These are phyloP conservation scores for Brachypodium distachyon DNA, from an alignment of 202 grass and related monocot genomes.

Conservation along the genomic window DNA sequence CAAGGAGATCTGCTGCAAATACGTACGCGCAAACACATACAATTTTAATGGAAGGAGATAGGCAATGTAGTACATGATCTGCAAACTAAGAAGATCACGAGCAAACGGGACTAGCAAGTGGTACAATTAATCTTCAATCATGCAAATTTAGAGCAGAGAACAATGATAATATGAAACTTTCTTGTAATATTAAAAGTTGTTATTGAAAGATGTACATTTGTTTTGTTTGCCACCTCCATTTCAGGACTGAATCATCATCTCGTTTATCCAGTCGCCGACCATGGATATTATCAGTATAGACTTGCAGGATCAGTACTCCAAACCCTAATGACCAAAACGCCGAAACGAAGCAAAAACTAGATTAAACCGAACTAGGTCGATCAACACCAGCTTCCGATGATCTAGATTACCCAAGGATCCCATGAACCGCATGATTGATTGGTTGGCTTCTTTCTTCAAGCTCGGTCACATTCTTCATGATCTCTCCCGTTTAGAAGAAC, in stretches of 20 bases:
- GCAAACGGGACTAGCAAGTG: neutral
- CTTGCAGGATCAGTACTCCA: constrained; percentile 15
- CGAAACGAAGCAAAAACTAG: constrained; percentile 1
- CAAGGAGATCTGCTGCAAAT: neutral
- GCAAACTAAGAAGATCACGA: neutral
- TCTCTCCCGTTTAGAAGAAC: constrained; percentile 36
- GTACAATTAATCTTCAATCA: neutral
- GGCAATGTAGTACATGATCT: neutral
- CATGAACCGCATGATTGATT: constrained; percentile 1
- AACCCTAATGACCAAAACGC: neutral
- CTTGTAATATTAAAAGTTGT: neutral
- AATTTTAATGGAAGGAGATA: neutral
- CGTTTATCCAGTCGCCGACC: constrained; percentile 3
- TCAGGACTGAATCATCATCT: neutral
- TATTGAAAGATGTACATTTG: constrained; percentile 16
- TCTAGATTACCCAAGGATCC: neutral
- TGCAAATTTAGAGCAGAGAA: neutral
- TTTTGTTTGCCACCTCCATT: constrained; percentile 4
- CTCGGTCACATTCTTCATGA: neutral
- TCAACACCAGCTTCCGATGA: neutral
- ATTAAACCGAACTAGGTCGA: constrained; percentile 15
- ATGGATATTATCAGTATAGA: constrained; percentile 23
- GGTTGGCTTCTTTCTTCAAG: constrained; percentile 19
- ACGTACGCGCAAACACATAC: neutral
- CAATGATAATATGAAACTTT: neutral